Evolutionary conservation across 352 stramenopile genomes (phyloP).

Genomic region (Pythium scleroteichum): DNA sequence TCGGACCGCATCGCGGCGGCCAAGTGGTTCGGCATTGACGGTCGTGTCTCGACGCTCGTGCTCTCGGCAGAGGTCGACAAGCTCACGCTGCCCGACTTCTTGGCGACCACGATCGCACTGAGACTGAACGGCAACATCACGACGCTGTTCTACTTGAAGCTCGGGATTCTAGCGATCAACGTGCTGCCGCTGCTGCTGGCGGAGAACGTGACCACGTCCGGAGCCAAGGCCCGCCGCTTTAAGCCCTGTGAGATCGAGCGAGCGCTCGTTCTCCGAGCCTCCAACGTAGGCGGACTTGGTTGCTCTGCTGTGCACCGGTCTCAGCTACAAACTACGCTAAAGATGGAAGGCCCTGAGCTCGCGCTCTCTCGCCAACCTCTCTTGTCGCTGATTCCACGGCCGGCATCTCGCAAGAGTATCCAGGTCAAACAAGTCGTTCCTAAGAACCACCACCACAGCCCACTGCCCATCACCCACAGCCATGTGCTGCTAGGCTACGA

Average conservation of each 20-base stretch:
- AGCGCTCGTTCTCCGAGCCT: constrained; percentile 19
- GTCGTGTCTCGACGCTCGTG: constrained; percentile 11
- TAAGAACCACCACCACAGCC: not conserved
- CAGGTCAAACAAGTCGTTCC: not conserved
- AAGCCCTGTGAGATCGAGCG: constrained; percentile 23
- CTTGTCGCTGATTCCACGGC: not conserved
- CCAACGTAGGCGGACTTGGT: constrained; percentile 2
- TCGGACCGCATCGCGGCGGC: constrained; percentile 13
- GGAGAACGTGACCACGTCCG: constrained; percentile 15
- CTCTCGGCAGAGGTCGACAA: constrained; percentile 27
- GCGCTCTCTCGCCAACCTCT: not conserved
- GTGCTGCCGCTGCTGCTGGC: constrained; percentile 22
- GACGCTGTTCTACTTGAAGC: constrained; percentile 27
- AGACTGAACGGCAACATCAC: constrained; percentile 32
- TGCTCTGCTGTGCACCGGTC: not conserved
- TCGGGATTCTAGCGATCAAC: constrained; percentile 29
- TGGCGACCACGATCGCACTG: constrained; percentile 29
- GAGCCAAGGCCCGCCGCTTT: not conserved
- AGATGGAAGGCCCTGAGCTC: not conserved
- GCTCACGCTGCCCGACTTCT: constrained; percentile 25
- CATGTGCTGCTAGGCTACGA: constrained; percentile 10
- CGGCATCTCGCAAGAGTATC: not conserved
- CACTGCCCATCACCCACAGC: not conserved
- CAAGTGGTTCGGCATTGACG: constrained; percentile 19
- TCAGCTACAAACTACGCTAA: not conserved